These are phyloP conservation scores for Xerocomus cyaneibrunnescens DNA, from an alignment of 1,284 basidiomycete species.

Conservation along the genomic window DNA sequence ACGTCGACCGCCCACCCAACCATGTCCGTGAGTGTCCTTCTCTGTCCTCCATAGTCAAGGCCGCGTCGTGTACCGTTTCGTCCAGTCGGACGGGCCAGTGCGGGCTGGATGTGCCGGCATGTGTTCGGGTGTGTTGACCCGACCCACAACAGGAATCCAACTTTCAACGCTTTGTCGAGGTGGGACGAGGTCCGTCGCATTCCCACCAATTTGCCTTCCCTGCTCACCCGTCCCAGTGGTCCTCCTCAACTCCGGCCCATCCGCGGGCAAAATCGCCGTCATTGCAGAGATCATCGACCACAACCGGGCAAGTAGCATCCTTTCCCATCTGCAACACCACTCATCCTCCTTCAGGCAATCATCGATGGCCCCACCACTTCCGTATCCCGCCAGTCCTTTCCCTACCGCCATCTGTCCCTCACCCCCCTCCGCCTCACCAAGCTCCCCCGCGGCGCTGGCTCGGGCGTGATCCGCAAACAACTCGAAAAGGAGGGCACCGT, in stretches of 20 bases:
- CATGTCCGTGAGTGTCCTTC: conserved; percentile 25
- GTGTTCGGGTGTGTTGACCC: conserved; percentile 19
- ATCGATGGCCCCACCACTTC: conserved; percentile 92
- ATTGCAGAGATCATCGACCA: conserved; percentile 99
- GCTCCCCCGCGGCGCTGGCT: conserved; percentile 86
- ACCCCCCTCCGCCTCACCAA: conserved; percentile 84
- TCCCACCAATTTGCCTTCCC: neutral
- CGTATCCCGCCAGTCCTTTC: conserved; percentile 90
- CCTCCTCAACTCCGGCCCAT: conserved; percentile 89
- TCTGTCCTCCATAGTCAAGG: too few species aligned
- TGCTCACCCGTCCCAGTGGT: conserved; percentile 59
- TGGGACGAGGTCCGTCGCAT: conserved; percentile 75
- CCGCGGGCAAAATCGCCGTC: conserved; percentile 88
- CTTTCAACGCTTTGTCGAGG: conserved; percentile 98
- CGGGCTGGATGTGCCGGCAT: conserved; percentile 16
- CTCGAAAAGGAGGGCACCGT: conserved; percentile 79
- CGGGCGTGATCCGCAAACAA: conserved; percentile 82
- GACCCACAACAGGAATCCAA: conserved; percentile 59
- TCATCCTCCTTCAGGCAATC: conserved; percentile 65
- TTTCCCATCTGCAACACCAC: neutral
- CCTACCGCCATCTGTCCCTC: conserved; percentile 92
- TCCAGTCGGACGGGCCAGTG: neutral
- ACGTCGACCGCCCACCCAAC: conserved; percentile 5
- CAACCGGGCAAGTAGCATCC: conserved; percentile 70
- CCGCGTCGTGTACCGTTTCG: too few species aligned